Evolutionary conservation across 2,329 filamentous ascomycete genomes (phyloP), one percentile per base, ranked within the genome.

Genomic region (Fusarium subtropicale): DNA sequence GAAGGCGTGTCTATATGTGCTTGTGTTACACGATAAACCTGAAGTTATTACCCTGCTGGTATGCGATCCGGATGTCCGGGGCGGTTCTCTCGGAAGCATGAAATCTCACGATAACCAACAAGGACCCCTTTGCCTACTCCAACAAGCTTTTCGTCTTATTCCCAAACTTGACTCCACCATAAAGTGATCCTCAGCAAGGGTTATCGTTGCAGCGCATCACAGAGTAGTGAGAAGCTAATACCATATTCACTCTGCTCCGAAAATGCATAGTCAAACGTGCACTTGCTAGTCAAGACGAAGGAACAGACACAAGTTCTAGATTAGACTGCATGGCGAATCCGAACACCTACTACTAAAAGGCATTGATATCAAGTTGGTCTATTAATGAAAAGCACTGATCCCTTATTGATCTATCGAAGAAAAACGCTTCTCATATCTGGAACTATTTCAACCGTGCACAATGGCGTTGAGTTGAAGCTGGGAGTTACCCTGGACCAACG

Each of bases 111-210:
- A 31, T 30, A 52, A 68, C 56, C 51, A 56, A 24, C 22, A 56
- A 33, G 48, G 66, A 54, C 48, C 66, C 51, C 61, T 34, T 66
- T 22, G 20, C 20, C 20, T 22, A 56, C 13, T n/a, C n/a, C 18
- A 4, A 31, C 42, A 45, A 46, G 18, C n/a, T 46, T 46, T 30
- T 30, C 44, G 28, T 31, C 44, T 36, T 33, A 41, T 39, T 45
- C 36, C 30, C 22, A 34, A 31, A 31, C 54, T 56, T 31, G 53
- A 51, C 66, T 62, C 66, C 61, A 69, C 66, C 36, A 45, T n/a
- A n/a, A 9, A 26, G n/a, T 28, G 66, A 69, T 69, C 66, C 69
- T 38, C 66, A 34, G 13, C 62, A 67, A 67, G 66, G 66, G 66
- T 66, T 50, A 51, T 16, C 39, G 56, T 45, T 55, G 41, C 30